Evolutionary conservation across 805 yeast species (phyloP), one percentile per base, ranked within the genome.

Genomic region (Candida piceae): DNA sequence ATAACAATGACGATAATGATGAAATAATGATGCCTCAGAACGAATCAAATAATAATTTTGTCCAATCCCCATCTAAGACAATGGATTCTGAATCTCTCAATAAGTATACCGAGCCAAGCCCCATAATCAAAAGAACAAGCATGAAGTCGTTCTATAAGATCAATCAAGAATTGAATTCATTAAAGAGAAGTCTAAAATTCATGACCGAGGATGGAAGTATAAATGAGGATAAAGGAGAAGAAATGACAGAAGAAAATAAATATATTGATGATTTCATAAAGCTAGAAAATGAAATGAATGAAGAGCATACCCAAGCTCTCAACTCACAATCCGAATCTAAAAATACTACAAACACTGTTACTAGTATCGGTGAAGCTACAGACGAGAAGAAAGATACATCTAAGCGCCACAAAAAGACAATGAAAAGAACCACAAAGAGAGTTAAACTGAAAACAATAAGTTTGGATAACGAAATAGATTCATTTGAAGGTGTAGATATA

Each of bases 361-460:
- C 22, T 15, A 35, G 29, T 5, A 29, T 31, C 12, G 3, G 5
- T 10, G 34, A 29, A 16, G 25, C 29, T 4, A 23, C 33, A 4
- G n/a, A 34, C 18, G 45, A 40, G 13, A 27, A 29, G 28, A 33
- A 25, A 18, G 42, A 34, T 10, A 36, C 41, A 13, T 36, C 38
- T 9, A 38, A 41, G 48, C 59, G 42, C 62, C 38, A 54, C 43
- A 55, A 55, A 26, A 65, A 62, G 39, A 74, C 79, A 0, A 74
- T 70, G 29, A 75, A 75, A 55, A 55, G 80, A 47, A 66, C 72
- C 1, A 74, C 80, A 1, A 58, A 76, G 36, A 60, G 77, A 34
- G 67, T 69, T 57, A 73, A 70, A 40, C 61, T 75, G 40, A 69
- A 64, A 41, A 74, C 79, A 0, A 42, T 39, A 4, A 55, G 45